Base-by-base conservation (phyloP, 306 rosid species). In the Herpetospermum pedunculosum region DNA sequence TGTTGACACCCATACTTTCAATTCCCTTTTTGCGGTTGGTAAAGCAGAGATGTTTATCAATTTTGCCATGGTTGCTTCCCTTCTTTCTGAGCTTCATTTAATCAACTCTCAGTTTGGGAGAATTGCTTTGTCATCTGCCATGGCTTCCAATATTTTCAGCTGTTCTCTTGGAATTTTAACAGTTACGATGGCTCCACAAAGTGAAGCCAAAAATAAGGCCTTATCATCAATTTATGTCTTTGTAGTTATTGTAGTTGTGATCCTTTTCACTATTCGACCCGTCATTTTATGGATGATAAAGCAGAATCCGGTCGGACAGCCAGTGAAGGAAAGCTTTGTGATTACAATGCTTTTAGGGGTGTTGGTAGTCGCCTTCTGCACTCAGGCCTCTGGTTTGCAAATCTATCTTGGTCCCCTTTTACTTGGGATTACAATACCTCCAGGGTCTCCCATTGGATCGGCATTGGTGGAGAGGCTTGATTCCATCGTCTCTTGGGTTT, bases 71-170 rank as follows among this genome's bases (percentile, higher is more conserved):
- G n/a, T 81, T 5, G 76, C 80, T 47, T 44, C 18, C 32, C 69
- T 81, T 26, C 77, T 84, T 10, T 29, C 38, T 5, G 80, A 81
- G 77, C 76, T 81, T 4, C 74, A 73, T 21, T 67, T 84, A 7
- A 15, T 81, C 12, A 81, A 84, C 29, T 78, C 87, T 6, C 72
- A 84, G 18, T 70, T 78, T 35, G 83, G 83, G 8, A 78, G 63
- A 53, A 32, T 69, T 8, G 79, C 85, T 43, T 47, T 81, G 38
- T 59, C 73, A 28, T 75, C 83, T 19, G 76, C 87, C 8, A 26
- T 71, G 34, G 77, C 68, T 35, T 67, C 77, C 2, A 50, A 76
- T 14, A 0, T 76, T 16, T 19, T 68, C 46, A 47, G 77, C 11
- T 0, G 69, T 25, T 7, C 4, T 53, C 6, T 54, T 19, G 6